Evolutionary conservation across 2,329 filamentous ascomycete species (phyloP).

Genomic region (Apiospora kogelbergensis): DNA sequence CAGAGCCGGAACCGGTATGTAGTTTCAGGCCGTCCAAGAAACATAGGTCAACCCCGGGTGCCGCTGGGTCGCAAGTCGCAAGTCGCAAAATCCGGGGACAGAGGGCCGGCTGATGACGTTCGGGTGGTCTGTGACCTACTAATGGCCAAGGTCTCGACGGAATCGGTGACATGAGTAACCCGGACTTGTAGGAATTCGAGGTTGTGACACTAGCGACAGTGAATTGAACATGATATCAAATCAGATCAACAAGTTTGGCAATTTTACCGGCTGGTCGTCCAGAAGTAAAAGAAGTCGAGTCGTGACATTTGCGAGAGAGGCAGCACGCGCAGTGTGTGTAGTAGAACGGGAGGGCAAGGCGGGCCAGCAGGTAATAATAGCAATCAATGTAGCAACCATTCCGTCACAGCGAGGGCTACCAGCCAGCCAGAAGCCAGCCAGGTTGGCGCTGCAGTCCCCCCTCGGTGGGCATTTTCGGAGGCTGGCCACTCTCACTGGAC

Average conservation of each 20-base stretch:
- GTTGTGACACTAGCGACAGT: neutral
- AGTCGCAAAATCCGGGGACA: neutral
- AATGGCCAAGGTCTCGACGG: neutral
- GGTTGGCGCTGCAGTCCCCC: neutral
- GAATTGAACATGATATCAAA: neutral
- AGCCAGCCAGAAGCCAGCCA: neutral
- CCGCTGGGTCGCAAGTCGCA: neutral
- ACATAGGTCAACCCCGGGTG: neutral
- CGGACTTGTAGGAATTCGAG: neutral
- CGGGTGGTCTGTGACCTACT: slow-evolving; percentile 1
- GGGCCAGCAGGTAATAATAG: slow-evolving; percentile 5
- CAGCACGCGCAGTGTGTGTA: neutral
- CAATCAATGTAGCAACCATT: neutral
- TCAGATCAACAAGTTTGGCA: neutral
- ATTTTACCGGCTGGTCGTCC: neutral
- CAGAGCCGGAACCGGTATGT: neutral
- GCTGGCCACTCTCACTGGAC: slow-evolving; percentile 1
- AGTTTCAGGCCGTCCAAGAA: neutral
- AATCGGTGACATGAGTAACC: neutral
- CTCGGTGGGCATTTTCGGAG: neutral
- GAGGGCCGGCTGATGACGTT: neutral
- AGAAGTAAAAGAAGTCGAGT: neutral
- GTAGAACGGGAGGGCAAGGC: neutral
- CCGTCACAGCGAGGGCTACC: neutral
- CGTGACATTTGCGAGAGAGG: neutral